Conservation (phyloP, 805 yeast species). For the Ogataea trehalophila region DNA sequence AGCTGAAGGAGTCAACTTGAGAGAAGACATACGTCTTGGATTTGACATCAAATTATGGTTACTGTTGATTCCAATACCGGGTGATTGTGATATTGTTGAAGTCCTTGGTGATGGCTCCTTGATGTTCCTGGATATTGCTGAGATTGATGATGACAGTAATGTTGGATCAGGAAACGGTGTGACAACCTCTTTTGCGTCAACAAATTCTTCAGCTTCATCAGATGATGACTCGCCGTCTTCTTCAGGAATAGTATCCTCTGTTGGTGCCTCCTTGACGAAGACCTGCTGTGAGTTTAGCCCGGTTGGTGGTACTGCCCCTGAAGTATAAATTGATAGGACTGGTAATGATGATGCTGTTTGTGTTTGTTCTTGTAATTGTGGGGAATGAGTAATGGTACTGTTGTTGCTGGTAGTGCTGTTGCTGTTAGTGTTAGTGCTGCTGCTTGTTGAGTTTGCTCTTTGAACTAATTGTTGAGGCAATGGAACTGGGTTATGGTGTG, state of each 20-base stretch:
- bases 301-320: too few relatives aligned
- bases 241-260: slow-evolving; percentile 12
- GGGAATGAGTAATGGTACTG: too few relatives aligned
- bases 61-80: not conserved
- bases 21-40: too few relatives aligned
- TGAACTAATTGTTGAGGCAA: not conserved
- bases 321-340: not conserved
- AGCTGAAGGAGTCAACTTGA: not conserved
- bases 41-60: too few relatives aligned
- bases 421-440: not conserved
- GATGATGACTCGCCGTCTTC: slow-evolving; percentile 12
- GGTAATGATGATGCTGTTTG: not conserved
- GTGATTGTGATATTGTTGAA: not conserved
- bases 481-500: not conserved
- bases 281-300: not conserved
- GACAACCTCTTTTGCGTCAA: slow-evolving; percentile 24
- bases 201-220: slow-evolving; percentile 16
- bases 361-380: not conserved
- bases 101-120: not conserved
- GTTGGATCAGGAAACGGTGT: slow-evolving; percentile 13
- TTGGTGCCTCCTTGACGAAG: not conserved
- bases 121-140: not conserved
- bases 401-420: not conserved
- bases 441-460: not conserved
- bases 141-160: slow-evolving; percentile 1